Percentiles rank a stretch among this genome's conserved stretches.
Conservation (phyloP, 1,284 basidiomycete species). For the Rhodofomes roseus region DNA sequence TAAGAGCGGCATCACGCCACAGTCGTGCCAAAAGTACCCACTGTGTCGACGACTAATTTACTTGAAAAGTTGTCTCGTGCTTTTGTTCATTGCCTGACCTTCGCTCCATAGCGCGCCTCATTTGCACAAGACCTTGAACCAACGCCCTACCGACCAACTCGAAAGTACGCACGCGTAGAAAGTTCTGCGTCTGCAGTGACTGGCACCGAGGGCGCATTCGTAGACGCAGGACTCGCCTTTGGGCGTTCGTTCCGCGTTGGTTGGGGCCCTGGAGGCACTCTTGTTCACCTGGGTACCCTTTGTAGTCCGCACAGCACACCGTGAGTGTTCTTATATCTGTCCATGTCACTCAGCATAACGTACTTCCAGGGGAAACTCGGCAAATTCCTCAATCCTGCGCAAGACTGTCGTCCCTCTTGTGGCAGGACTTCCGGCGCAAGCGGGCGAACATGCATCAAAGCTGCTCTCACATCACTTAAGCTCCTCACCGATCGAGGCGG, state of each 20-base stretch:
- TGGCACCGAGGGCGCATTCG: slow-evolving; percentile 61
- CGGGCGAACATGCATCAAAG: slow-evolving; percentile 49
- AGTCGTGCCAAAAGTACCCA: too few species aligned
- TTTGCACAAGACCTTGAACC: slow-evolving; percentile 72
- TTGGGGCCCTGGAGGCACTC: slow-evolving; percentile 81
- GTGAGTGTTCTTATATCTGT: slow-evolving; percentile 35
- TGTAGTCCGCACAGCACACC: slow-evolving; percentile 48
- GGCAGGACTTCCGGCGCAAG: slow-evolving; percentile 31
- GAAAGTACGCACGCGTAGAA: slow-evolving; percentile 70
- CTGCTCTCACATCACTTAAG: slow-evolving; percentile 80
- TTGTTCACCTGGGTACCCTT: slow-evolving; percentile 76
- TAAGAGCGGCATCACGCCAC: too few species aligned
- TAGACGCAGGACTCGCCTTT: slow-evolving; percentile 82
- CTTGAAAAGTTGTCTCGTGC: neutral
- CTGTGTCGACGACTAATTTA: too few species aligned
- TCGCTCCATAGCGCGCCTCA: slow-evolving; percentile 55
- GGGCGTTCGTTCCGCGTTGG: slow-evolving; percentile 89
- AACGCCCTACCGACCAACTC: slow-evolving; percentile 58
- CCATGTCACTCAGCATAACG: neutral
- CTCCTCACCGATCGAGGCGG: slow-evolving; percentile 64
- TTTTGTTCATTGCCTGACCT: neutral
- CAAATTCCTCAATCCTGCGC: slow-evolving; percentile 55
- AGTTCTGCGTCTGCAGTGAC: slow-evolving; percentile 58
- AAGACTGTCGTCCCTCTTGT: slow-evolving; percentile 46
- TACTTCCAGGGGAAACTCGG: slow-evolving; percentile 40